Conservation (phyloP, 2,329 filamentous ascomycete genomes). For the Monilinia polystroma region DNA sequence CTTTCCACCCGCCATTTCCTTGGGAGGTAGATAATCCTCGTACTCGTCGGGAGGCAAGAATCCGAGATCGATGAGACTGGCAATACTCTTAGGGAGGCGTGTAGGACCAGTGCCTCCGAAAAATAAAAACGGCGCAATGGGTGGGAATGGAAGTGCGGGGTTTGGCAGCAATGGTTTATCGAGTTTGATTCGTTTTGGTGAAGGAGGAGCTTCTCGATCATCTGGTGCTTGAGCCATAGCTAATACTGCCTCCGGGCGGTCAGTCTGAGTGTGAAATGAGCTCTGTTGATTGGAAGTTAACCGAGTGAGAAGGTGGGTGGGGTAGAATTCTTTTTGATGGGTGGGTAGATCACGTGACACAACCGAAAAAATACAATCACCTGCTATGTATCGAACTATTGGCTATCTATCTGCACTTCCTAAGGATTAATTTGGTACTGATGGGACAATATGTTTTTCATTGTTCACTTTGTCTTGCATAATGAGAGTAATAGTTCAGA, state of each 20-base stretch:
- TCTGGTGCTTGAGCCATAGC: not conserved
- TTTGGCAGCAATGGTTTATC: conserved; percentile 1
- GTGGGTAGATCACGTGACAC: not conserved
- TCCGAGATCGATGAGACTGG: not conserved
- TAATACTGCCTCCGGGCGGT: conserved; percentile 7
- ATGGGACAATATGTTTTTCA: not conserved
- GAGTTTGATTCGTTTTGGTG: not conserved
- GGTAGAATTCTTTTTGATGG: not conserved
- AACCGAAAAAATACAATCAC: not conserved
- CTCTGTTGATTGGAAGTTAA: conserved; percentile 8
- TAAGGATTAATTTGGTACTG: not conserved
- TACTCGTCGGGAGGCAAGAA: not conserved
- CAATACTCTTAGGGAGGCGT: not conserved
- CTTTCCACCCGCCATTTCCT: conserved; percentile 39
- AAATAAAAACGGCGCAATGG: not conserved
- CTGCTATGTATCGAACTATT: not conserved
- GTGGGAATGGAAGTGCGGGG: not conserved
- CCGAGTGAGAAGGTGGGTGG: not conserved
- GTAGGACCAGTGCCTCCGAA: not conserved
- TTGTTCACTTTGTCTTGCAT: not conserved
- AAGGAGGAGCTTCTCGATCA: not conserved
- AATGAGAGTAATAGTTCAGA: not conserved
- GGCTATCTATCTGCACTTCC: not conserved
- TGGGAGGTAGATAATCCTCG: not conserved
- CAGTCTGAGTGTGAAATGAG: not conserved